Evolutionary conservation across 495 filamentous ascomycete genomes (phyloP).

Genomic region (Neurospora intermedia): DNA sequence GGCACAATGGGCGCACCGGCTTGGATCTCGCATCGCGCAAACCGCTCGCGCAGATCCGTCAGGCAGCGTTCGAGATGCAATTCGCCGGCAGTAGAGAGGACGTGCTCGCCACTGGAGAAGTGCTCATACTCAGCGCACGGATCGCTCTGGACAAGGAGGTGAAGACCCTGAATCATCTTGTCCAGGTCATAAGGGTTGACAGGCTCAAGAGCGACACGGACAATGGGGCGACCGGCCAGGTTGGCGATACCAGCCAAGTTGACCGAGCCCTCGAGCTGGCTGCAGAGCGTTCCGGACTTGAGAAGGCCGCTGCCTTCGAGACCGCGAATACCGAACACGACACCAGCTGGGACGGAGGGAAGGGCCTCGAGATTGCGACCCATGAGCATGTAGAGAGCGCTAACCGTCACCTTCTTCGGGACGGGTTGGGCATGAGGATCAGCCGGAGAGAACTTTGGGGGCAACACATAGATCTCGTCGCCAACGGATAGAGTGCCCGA

Average conservation of each 20-base stretch:
- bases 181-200: constrained; percentile 76
- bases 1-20: constrained; percentile 90
- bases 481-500: constrained; percentile 85
- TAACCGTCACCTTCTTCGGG: constrained; percentile 74
- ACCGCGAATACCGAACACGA: constrained; percentile 92
- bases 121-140: constrained; percentile 94
- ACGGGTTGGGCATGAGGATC: constrained; percentile 64
- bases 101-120: constrained; percentile 87
- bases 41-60: constrained; percentile 86
- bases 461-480: constrained; percentile 80
- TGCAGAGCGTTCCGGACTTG: constrained; percentile 91
- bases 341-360: constrained; percentile 76
- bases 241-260: constrained; percentile 79
- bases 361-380: constrained; percentile 79
- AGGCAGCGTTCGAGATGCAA: constrained; percentile 89
- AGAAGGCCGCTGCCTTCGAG: constrained; percentile 75
- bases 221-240: constrained; percentile 73
- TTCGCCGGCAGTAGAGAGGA: constrained; percentile 88
- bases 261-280: constrained; percentile 74
- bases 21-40: constrained; percentile 91
- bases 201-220: constrained; percentile 88
- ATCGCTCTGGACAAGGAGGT: constrained; percentile 86
- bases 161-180: constrained; percentile 85
- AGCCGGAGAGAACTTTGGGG: constrained; percentile 82
- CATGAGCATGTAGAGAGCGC: constrained; percentile 91